Base-by-base conservation (phyloP, 2,329 filamentous ascomycete species). In the Blastomyces gilchristii region DNA sequence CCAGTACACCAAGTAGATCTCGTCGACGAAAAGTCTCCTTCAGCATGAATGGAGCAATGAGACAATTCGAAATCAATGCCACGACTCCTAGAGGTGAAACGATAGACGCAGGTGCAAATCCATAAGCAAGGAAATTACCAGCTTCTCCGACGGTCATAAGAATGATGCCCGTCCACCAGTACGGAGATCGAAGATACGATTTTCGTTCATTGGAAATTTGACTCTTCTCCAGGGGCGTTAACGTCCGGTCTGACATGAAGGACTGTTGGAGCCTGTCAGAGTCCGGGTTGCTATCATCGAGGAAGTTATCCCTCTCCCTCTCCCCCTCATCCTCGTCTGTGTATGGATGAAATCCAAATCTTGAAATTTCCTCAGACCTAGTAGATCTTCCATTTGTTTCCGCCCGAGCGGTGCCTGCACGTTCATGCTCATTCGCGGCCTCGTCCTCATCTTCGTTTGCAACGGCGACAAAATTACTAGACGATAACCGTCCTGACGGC, bases 81-180 rank as follows among this genome's bases (percentile, higher is more conserved):
- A 99, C 94, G n/a, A 99, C 94, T 11, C 94, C 94, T 6, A 99
- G 81, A 0, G 94, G 94, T 43, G 92, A 97, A 52, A 99, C 94
- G 70, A 99, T 97, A 16, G 94, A 97, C 8, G 94, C 94, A 3
- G 94, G 94, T 39, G 94, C 94, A 74, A 99, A 99, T 31, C 94
- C 94, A 72, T 99, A 99, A 0, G 94, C 94, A 66, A 99, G 79
- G 72, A 99, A 99, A 74, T 99, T 99, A 60, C 94, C 94, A 72
- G 89, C 88, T 78, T 99, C 94, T 63, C 94, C 94, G 31, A 96
- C 79, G 0, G 87, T 91, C 85, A 99, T 99, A 64, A 99, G 81
- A 18, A 95, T 83, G 68, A 97, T 93, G 25, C 94, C 94, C 41
- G 87, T 78, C 94, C 94, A 99, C 94, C 94, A 99, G 72, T 94